Percentiles rank a stretch among this genome's conserved stretches.
Conservation (phyloP, 805 yeast species). For the Phaffomyces thermotolerans region DNA sequence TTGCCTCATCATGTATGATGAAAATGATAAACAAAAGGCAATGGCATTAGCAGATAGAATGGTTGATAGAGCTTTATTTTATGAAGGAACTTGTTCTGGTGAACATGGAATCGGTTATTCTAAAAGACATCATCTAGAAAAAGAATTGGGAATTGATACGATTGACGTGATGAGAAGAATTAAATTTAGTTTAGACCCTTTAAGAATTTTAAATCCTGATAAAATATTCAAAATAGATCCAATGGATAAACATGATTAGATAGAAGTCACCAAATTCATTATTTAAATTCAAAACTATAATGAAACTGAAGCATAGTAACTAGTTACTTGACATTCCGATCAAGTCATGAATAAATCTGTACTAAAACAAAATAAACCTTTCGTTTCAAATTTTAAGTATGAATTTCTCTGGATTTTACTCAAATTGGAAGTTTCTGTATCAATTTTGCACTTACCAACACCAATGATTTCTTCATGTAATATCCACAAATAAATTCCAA, state of each 20-base stretch:
- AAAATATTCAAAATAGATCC: slow-evolving; percentile 69
- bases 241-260: slow-evolving; percentile 2
- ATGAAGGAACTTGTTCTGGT: slow-evolving; percentile 81
- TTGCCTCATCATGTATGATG: slow-evolving; percentile 52
- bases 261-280: neutral
- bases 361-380: no score
- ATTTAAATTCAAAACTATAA: no score
- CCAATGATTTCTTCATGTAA: no score
- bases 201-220: slow-evolving; percentile 69
- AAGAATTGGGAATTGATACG: slow-evolving; percentile 62
- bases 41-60: slow-evolving; percentile 50
- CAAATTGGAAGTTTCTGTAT: no score
- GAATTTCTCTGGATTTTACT: no score
- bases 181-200: slow-evolving; percentile 68
- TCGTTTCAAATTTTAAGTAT: no score
- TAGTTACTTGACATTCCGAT: no score
- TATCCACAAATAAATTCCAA: no score
- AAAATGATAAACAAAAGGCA: slow-evolving; percentile 40
- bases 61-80: slow-evolving; percentile 54
- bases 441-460: no score
- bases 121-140: slow-evolving; percentile 50
- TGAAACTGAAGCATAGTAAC: no score
- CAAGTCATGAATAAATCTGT: no score
- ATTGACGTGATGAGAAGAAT: slow-evolving; percentile 66
- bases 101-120: slow-evolving; percentile 84